Evolutionary conservation across 2,329 filamentous ascomycete genomes (phyloP), one percentile per base, ranked within the genome.

Genomic region (Aspergillus pseudoglaucus): DNA sequence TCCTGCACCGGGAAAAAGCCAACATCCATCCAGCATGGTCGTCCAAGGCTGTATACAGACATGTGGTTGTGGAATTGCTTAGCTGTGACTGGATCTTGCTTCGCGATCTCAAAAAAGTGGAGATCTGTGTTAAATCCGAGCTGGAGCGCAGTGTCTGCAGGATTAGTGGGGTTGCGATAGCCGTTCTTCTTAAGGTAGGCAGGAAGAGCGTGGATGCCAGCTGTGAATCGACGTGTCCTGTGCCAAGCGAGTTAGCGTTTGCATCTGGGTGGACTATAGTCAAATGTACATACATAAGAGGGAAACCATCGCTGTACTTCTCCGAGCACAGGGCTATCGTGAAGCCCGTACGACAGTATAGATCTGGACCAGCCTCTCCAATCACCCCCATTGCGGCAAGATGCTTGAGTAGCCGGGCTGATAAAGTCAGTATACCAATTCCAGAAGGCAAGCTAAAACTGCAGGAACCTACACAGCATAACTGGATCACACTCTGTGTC

Each of bases 331-430:
- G 39, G 3, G 63, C 54, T 17, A 46, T 66, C 2, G 65, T 56
- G 47, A 67, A 62, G 37, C 61, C 61, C 14, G 57, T 70, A 4
- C 56, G 52, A n/a, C 58, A 54, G 47, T 70, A 70, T 32, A 61
- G 56, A 48, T 69, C 59, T 1, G 50, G 50, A 1, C 60, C 63
- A 8, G 57, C 59, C 45, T 70, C 66, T 2, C 47, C 47, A 40
- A 71, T 53, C n/a, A 64, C 62, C 6, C 63, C 65, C 57, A 69
- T 67, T 3, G 67, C 58, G 12, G 48, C 56, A 0, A 70, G 54
- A 20, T 70, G 67, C 44, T 65, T 63, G 37, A 69, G 50, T 20
- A 69, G 47, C 3, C 67, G 65, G 41, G 57, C 60, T 53, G 8
- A 8, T 8, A 12, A 10, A 39, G 37, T 39, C 37, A 39, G 37